Base-by-base conservation (phyloP, 2,329 filamentous ascomycete species). In the Reticulascus tulasneorum region DNA sequence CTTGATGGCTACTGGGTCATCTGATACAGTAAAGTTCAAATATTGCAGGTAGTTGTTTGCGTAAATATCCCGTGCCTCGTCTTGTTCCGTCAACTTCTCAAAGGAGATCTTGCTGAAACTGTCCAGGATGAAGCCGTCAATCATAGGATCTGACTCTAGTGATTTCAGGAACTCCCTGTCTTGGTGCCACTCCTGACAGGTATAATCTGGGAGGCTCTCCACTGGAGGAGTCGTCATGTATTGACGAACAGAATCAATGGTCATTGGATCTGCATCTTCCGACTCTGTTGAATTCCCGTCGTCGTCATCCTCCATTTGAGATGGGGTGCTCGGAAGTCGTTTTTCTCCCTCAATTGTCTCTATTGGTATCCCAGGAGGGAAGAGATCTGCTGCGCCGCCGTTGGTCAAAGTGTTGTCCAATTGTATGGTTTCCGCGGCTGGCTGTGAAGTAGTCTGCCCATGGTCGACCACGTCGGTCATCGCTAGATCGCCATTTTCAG, bases 251-350 rank as follows among this genome's bases (percentile, higher is more conserved):
- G 62, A 60, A 25, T 72, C 68, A 18, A 71, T 54, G n/a, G 66
- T 65, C 42, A 69, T 60, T 23, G 63, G 66, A n/a, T 73, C 65
- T 23, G 73, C 63, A 26, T 71, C 72, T 32, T 78, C 74, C 7
- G 73, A 66, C 42, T 77, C 73, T 3, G 73, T 76, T 30, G 71
- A 70, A 33, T 75, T 63, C 21, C 71, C 72, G 32, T 72, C 70
- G 23, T 72, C 68, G 13, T 71, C 44, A 18, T 46, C 67, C 20
- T 64, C 64, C 20, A 64, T 59, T 25, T 68, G 69, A 5, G 71
- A 74, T 5, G 71, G 69, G 7, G 66, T 74, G 40, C 63, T 73
- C 0, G 63, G 62, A 6, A 53, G 51, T 20, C 17, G 33, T 33
- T 44, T 47, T 10, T 47, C 45, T 15, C 34, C 50, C 31, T 59